Percentiles rank a stretch among this genome's conserved stretches.
Evolutionary conservation across 176 grass and related monocot species (phyloP).

Genomic region (Phoenix roebelenii): DNA sequence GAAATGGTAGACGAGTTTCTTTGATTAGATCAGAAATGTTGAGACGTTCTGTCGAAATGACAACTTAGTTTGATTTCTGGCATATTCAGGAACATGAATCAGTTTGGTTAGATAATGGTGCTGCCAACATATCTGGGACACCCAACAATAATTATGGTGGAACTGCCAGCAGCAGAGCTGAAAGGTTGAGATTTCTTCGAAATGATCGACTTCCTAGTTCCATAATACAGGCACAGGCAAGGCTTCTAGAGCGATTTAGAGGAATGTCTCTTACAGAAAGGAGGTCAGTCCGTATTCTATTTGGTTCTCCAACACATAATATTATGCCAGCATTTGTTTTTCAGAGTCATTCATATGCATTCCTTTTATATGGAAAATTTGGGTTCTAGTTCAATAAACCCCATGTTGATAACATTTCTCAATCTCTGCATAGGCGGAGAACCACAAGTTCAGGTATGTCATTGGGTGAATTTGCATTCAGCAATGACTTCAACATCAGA

Average conservation of each 20-base stretch:
- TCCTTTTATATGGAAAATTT: background rate
- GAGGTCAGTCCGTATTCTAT: conserved; percentile 14
- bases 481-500: conserved; percentile 41
- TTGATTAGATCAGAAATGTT: no score
- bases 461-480: conserved; percentile 44
- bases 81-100: conserved; percentile 20
- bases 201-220: conserved; percentile 65
- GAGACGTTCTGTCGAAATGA: no score
- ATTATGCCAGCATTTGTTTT: background rate
- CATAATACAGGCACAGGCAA: conserved; percentile 63
- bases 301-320: background rate
- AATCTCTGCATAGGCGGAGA: conserved; percentile 49
- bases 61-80: background rate
- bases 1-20: no score
- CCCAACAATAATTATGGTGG: conserved; percentile 33
- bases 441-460: conserved; percentile 14
- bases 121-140: conserved; percentile 6
- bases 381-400: background rate
- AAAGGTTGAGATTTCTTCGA: conserved; percentile 60
- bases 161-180: conserved; percentile 30
- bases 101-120: background rate
- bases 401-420: background rate
- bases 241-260: conserved; percentile 78
- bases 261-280: conserved; percentile 45
- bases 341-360: background rate